These are phyloP conservation scores for Botrytis paeoniae DNA, from an alignment of 2,329 filamentous ascomycete genomes.

Conservation along the genomic window DNA sequence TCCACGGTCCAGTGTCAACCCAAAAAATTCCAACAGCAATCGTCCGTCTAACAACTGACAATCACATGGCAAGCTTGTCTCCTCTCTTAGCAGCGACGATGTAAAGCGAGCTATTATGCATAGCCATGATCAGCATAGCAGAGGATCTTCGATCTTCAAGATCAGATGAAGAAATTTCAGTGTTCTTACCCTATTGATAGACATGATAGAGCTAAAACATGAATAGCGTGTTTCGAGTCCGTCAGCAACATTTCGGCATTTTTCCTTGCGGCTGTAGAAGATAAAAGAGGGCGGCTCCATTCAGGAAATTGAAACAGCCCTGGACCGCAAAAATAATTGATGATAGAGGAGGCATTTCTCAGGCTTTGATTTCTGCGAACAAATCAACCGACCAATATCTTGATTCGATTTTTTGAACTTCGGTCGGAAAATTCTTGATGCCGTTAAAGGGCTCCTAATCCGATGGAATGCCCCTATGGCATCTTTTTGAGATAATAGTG, in stretches of 20 bases:
- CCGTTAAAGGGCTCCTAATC: no score
- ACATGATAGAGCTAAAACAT: conserved; percentile 8
- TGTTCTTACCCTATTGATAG: conserved; percentile 5
- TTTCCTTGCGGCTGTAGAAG: not conserved
- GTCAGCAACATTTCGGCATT: conserved; percentile 10
- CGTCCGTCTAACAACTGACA: conserved; percentile 1
- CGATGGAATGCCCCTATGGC: no score
- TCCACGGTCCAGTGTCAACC: conserved; percentile 7
- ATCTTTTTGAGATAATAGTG: no score
- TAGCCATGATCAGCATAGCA: not conserved
- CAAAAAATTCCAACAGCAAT: conserved; percentile 5
- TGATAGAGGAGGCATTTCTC: not conserved
- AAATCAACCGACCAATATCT: no score
- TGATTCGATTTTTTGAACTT: no score
- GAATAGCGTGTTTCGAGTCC: conserved; percentile 8
- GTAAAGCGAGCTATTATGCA: not conserved
- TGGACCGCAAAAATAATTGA: conserved; percentile 2
- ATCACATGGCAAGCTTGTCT: conserved; percentile 8
- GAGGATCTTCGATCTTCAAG: not conserved
- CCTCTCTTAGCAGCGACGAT: conserved; percentile 2
- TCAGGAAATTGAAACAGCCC: conserved; percentile 2
- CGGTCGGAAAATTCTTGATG: no score
- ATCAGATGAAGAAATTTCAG: no score
- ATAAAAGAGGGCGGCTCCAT: conserved; percentile 6
- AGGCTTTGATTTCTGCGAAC: not conserved